A percentile compares a stretch with the other conserved stretches of the same genome.
Conservation (phyloP, 345 rosid species). For the Pistacia vera region DNA sequence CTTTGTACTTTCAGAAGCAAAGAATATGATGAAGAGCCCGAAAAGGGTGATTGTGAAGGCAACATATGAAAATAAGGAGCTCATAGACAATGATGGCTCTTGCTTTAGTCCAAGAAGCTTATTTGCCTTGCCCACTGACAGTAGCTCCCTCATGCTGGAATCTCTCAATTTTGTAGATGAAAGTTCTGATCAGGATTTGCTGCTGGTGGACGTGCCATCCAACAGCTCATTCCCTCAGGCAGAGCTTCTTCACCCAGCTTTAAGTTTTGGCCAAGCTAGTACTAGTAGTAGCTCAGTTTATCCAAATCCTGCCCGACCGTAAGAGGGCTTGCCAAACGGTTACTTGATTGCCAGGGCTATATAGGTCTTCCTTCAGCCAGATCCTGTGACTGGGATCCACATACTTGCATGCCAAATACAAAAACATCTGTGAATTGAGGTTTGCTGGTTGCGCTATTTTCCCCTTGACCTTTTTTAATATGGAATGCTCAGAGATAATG, state of each 20-base stretch:
- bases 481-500: conserved; percentile 38
- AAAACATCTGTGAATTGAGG: conserved; percentile 42
- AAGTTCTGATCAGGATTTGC: conserved; percentile 77
- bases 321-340: conserved; percentile 22
- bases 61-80: conserved; percentile 57
- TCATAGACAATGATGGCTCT: conserved; percentile 56
- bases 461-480: conserved; percentile 32
- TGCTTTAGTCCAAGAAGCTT: conserved; percentile 80
- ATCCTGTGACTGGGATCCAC: conserved; percentile 20
- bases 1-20: conserved; percentile 51
- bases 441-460: conserved; percentile 48
- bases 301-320: conserved; percentile 45
- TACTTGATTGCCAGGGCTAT: conserved; percentile 27
- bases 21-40: conserved; percentile 62
- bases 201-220: conserved; percentile 82
- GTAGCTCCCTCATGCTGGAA: conserved; percentile 61
- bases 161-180: conserved; percentile 54
- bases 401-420: conserved; percentile 32
- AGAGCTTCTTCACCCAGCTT: conserved; percentile 71
- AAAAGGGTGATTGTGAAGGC: conserved; percentile 59
- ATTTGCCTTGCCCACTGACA: conserved; percentile 67
- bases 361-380: conserved; percentile 30
- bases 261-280: conserved; percentile 54
- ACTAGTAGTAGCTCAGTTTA: conserved; percentile 60
- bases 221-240: conserved; percentile 88